phyloP scores from a whole-genome alignment of 2,329 filamentous ascomycete species.

The Fusarium udum region DNA sequence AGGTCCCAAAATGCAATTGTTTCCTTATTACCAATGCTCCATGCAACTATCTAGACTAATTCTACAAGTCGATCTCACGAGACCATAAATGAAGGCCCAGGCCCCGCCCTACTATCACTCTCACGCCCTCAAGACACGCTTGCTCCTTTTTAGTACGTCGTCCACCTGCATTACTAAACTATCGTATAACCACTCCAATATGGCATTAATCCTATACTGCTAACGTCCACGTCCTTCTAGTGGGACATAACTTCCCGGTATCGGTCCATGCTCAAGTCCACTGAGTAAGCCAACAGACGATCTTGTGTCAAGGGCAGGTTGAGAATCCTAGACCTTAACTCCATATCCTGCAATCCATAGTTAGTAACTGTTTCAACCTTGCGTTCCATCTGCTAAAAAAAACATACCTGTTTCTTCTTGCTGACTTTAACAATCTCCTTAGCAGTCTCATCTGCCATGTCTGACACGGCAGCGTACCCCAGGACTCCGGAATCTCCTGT shows the following conservation, averaged over 20 bases:
- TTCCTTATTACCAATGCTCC: conserved; percentile 9
- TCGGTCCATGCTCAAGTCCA: conserved; percentile 74
- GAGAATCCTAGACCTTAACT: conserved; percentile 57
- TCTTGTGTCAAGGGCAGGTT: conserved; percentile 77
- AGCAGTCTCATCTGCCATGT: conserved; percentile 81
- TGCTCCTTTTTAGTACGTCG: conserved; percentile 7
- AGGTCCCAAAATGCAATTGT: not conserved
- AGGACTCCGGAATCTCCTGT: conserved; percentile 61
- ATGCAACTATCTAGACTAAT: conserved; percentile 39
- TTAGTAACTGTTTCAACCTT: conserved; percentile 27
- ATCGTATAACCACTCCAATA: conserved; percentile 27
- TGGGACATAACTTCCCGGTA: conserved; percentile 71
- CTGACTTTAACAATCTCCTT: conserved; percentile 66
- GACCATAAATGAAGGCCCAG: conserved; percentile 10
- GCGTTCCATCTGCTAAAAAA: not conserved
- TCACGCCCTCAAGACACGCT: conserved; percentile 5
- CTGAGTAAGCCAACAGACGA: conserved; percentile 74
- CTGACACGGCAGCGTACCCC: conserved; percentile 74
- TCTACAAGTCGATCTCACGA: conserved; percentile 37
- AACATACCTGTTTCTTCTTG: conserved; percentile 66
- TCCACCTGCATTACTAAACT: conserved; percentile 28
- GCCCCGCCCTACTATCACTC: not conserved
- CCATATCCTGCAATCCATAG: conserved; percentile 45
- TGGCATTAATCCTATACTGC: conserved; percentile 17
- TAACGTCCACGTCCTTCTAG: conserved; percentile 29